Base-by-base conservation (phyloP, 2,329 filamentous ascomycete genomes). In the Colletotrichum karsti region DNA sequence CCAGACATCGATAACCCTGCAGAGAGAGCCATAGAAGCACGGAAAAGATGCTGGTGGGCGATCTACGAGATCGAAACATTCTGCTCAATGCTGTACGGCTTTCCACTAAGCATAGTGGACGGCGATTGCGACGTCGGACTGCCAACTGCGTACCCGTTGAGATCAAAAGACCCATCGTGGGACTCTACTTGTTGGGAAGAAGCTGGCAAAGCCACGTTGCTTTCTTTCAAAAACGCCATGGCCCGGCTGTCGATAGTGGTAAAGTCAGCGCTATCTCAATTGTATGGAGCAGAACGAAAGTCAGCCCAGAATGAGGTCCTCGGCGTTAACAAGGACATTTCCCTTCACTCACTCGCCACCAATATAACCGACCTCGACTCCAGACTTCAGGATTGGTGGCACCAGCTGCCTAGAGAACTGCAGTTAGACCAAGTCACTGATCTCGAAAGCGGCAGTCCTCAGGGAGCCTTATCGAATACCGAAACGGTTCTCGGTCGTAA, bases 31-130 rank as follows among this genome's bases (percentile, higher is more conserved):
- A 69, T 69, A 12, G 76, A 79, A 48, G 72, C 73, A 1, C 59
- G 75, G 12, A 80, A 81, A 18, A 75, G 79, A 0, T 78, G 77
- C 9, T 82, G 79, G 80, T 82, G 79, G 78, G 79, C 80, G 1
- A 75, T 81, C 0, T 79, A 81, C 39, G 80, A 81, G 54, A 77
- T 80, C 1, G 80, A 81, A 39, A 80, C 77, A 0, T 79, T 81
- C 22, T 81, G 78, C 59, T 80, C 79, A 0, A 81, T 81, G 74
- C 72, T 78, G 0, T 82, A 81, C 39, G 79, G 80, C 1, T 81
- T 78, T 44, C 79, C 79, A 0, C 58, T 69, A 1, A 72, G 73
- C 6, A 79, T 80, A 13, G 68, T 69, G 0, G 78, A 79, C 35
- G 62, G 50, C 0, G 79, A 81, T 59, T 80, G 75, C 13, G 73